Evolutionary conservation across 768 basidiomycete genomes (phyloP), one percentile per base, ranked within the genome.

Genomic region (Amanita brunnescens): DNA sequence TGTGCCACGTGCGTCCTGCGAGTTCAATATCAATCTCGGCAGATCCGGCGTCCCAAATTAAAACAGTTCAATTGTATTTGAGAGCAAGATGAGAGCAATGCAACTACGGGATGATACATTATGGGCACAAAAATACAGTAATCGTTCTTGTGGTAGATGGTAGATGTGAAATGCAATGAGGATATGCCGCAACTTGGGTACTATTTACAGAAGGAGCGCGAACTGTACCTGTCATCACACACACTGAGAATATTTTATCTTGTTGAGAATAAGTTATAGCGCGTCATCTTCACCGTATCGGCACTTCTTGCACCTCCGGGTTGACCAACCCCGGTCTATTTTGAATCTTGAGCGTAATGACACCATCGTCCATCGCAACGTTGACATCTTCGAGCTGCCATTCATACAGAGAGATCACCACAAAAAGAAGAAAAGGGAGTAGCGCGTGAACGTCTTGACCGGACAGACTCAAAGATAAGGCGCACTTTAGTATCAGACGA

Each of bases 351-450:
- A 86, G 62, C 16, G 71, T 72, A 41, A 86, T 74, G 46, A 86
- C 62, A 32, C 84, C 84, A 60, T 83, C 77, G 56, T 75, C 73
- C 68, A 86, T 73, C 47, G 69, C 66, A 29, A 76, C 79, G 24
- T 68, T 61, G 47, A 85, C 61, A 57, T 85, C 77, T 59, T 75
- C 70, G 58, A 71, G 66, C 83, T 82, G 57, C 45, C 54, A 54
- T 35, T 16, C 44, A 49, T 54, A 49, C 57, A 59, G 55, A 54
- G 54, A 44, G 49, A 45, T 57, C 33, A 35, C 9, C 24, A 10
- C 23, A 49, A 35, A 40, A 38, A 38, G 32, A 57, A 26, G 42
- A 53, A 32, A 53, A 48, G 51, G 45, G 51, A 51, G 54, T 39
- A 16, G 9, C 2, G 16, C n/a, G 38, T 49, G 49, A 49, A 49